Conservation (phyloP, 2,329 filamentous ascomycete species). For the Mycosphaerella arachidis region DNA sequence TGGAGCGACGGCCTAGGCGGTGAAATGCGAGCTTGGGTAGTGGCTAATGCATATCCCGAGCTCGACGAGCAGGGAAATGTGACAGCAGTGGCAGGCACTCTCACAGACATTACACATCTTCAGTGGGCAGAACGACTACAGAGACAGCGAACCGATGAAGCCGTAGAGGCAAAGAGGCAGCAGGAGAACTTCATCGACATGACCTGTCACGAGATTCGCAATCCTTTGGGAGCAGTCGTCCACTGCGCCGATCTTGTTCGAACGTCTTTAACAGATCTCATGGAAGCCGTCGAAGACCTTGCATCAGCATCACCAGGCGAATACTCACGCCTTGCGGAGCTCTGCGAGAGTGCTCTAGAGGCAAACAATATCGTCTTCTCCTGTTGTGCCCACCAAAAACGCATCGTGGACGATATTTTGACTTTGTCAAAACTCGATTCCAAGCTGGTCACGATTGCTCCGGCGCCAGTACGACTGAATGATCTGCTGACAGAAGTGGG, state of each 20-base stretch:
- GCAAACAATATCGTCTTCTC: conserved; percentile 37
- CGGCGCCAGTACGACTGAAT: conserved; percentile 15
- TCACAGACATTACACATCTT: conserved; percentile 42
- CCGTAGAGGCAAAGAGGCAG: conserved; percentile 39
- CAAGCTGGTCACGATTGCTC: conserved; percentile 34
- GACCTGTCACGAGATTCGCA: conserved; percentile 35
- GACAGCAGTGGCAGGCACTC: conserved; percentile 39
- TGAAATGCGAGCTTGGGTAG: conserved; percentile 15
- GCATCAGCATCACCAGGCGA: neutral
- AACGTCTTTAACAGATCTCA: conserved; percentile 13
- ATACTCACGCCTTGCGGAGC: neutral
- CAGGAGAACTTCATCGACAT: conserved; percentile 42
- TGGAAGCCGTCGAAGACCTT: conserved; percentile 12
- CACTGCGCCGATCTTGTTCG: conserved; percentile 40
- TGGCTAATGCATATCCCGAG: conserved; percentile 21
- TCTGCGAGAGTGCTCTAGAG: conserved; percentile 10
- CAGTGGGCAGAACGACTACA: conserved; percentile 43
- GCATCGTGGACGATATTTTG: conserved; percentile 44
- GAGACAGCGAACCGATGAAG: conserved; percentile 35
- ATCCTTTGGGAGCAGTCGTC: conserved; percentile 32
- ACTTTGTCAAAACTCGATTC: conserved; percentile 41
- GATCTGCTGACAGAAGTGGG: conserved; percentile 16
- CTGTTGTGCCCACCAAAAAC: conserved; percentile 42
- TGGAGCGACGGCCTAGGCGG: conserved; percentile 22
- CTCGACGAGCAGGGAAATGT: conserved; percentile 33